These are phyloP conservation scores for Fusarium circinatum DNA, from an alignment of 2,329 filamentous ascomycete genomes.

Conservation along the genomic window DNA sequence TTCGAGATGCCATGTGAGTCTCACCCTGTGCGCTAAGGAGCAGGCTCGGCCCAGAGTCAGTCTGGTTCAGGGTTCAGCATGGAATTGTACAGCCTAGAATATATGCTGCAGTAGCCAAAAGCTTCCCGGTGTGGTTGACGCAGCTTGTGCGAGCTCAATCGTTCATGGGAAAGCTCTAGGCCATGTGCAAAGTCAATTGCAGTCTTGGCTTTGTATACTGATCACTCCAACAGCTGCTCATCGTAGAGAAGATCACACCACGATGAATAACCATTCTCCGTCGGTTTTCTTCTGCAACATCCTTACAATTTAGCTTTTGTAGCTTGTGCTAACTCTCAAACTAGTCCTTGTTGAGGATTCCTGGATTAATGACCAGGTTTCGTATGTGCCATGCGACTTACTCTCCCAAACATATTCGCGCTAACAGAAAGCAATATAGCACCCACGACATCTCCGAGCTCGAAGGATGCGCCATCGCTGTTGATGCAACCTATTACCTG, in stretches of 20 bases:
- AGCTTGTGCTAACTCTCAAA: constrained; percentile 33
- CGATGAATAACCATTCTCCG: constrained; percentile 3
- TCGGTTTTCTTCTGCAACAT: constrained; percentile 3
- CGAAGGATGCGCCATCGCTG: constrained; percentile 78
- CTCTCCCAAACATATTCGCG: constrained; percentile 7
- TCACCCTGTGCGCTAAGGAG: constrained; percentile 19
- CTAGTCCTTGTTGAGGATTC: constrained; percentile 53
- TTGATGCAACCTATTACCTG: constrained; percentile 92
- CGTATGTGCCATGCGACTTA: constrained; percentile 42
- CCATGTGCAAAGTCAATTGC: constrained; percentile 36
- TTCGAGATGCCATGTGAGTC: constrained; percentile 54
- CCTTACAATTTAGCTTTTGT: not conserved
- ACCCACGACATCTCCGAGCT: constrained; percentile 75
- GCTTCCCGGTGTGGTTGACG: constrained; percentile 8
- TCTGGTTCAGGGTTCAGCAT: not conserved
- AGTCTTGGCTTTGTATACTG: constrained; percentile 22
- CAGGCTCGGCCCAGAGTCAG: constrained; percentile 10
- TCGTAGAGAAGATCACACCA: constrained; percentile 3
- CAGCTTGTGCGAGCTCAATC: constrained; percentile 15
- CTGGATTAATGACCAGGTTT: constrained; percentile 53
- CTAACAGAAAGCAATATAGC: constrained; percentile 50
- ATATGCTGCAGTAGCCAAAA: not conserved
- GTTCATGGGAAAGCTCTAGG: constrained; percentile 6
- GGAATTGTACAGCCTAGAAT: constrained; percentile 24
- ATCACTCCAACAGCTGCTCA: constrained; percentile 8